Percentiles rank a stretch among this genome's conserved stretches.
phyloP scores from a whole-genome alignment of 1,139 yeast genomes.

The Saccharomycopsis hybrid region DNA sequence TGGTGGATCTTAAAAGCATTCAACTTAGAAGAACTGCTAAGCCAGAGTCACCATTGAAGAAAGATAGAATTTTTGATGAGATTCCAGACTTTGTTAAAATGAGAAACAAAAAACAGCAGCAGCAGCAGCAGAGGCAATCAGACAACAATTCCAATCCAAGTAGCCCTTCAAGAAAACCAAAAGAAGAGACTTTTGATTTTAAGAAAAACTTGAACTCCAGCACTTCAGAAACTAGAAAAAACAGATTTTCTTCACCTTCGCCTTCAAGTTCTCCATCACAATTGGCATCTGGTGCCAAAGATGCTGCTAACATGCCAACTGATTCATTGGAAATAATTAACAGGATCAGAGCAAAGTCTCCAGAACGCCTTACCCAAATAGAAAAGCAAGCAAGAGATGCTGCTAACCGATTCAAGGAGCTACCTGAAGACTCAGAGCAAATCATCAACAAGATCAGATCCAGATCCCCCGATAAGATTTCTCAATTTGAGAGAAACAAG shows the following conservation, averaged over 20 bases:
- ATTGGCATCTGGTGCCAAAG: slow-evolving; percentile 1
- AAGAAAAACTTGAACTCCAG: background rate
- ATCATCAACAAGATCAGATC: slow-evolving; percentile 19
- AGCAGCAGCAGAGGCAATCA: background rate
- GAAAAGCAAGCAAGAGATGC: slow-evolving; percentile 6
- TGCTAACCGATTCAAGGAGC: slow-evolving; percentile 1
- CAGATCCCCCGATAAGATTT: slow-evolving; percentile 14
- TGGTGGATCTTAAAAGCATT: slow-evolving; percentile 1
- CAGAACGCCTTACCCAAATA: slow-evolving; percentile 14
- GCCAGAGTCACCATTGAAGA: slow-evolving; percentile 14
- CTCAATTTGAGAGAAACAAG: slow-evolving; percentile 13
- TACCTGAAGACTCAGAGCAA: slow-evolving; percentile 18
- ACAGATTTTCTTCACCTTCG: background rate
- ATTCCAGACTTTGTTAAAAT: slow-evolving; percentile 20
- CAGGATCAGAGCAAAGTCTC: slow-evolving; percentile 17
- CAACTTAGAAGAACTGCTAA: slow-evolving; percentile 10
- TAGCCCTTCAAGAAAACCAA: background rate
- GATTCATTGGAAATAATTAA: slow-evolving; percentile 19
- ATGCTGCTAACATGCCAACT: slow-evolving; percentile 9
- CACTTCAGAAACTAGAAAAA: slow-evolving; percentile 1
- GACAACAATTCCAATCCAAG: background rate
- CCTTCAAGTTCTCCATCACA: background rate
- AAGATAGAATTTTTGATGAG: slow-evolving; percentile 19
- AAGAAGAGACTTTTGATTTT: slow-evolving; percentile 1
- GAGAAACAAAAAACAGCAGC: slow-evolving; percentile 12